Evolutionary conservation across 331 rosid species (phyloP).

Genomic region (Arachis monticola): DNA sequence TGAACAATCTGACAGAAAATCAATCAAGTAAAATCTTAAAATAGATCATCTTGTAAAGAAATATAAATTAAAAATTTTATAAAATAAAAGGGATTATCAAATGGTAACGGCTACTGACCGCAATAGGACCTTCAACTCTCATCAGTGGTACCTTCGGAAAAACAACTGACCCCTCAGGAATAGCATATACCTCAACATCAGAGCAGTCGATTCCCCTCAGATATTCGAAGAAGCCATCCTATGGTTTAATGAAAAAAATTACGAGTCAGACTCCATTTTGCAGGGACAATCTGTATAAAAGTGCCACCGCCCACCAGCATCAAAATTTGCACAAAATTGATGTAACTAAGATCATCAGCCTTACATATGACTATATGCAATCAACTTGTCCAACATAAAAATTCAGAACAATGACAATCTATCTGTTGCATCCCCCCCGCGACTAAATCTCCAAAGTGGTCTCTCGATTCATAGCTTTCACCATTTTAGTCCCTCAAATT

Average conservation of each 20-base stretch:
- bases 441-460: too few species aligned
- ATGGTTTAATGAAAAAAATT: constrained; percentile 42
- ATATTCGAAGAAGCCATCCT: constrained; percentile 86
- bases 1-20: constrained; percentile 81
- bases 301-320: background rate
- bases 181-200: constrained; percentile 82
- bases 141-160: constrained; percentile 88
- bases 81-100: background rate
- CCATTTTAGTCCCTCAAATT: too few species aligned
- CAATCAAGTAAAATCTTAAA: constrained; percentile 23
- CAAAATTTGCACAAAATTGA: constrained; percentile 23
- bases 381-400: background rate
- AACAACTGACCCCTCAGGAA: constrained; percentile 90
- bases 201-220: constrained; percentile 89
- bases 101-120: constrained; percentile 64
- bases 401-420: background rate
- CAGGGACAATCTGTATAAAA: constrained; percentile 14
- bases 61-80: constrained; percentile 12
- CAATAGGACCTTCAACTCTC: constrained; percentile 95
- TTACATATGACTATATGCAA: background rate
- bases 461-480: too few species aligned
- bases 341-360: constrained; percentile 20
- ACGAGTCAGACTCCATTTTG: constrained; percentile 19
- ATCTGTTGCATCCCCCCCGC: background rate
- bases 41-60: constrained; percentile 19